phyloP scores from a whole-genome alignment of 371 early-diverging fungal genomes.

The Rhizopus microsporus region DNA sequence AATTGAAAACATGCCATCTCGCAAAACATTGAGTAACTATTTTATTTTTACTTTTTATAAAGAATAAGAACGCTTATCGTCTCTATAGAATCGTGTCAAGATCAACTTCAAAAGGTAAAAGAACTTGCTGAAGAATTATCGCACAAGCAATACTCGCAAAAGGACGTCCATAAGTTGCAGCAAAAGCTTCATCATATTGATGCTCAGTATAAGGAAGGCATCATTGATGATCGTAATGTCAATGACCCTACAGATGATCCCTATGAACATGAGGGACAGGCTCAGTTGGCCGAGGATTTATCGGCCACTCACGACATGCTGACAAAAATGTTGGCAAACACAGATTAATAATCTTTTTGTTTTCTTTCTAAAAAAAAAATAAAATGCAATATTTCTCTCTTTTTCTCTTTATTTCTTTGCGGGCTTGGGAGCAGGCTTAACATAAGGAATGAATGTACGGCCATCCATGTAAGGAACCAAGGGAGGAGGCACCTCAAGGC shows the following conservation, averaged over 20 bases:
- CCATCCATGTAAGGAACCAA: constrained; percentile 95
- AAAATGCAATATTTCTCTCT: neutral
- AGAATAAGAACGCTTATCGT: too few relatives aligned
- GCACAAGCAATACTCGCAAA: constrained; percentile 11
- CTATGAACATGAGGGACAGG: constrained; percentile 34
- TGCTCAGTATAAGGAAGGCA: constrained; percentile 29
- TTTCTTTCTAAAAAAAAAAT: constrained; percentile 3
- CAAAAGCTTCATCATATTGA: constrained; percentile 29
- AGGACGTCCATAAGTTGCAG: constrained; percentile 22
- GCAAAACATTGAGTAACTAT: too few relatives aligned
- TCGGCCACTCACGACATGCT: constrained; percentile 27
- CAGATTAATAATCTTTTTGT: neutral
- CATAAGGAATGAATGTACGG: constrained; percentile 88
- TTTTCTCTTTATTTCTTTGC: constrained; percentile 22
- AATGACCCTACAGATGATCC: constrained; percentile 23
- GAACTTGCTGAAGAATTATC: neutral
- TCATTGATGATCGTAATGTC: constrained; percentile 21
- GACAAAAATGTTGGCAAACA: constrained; percentile 19
- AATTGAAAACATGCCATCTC: too few relatives aligned
- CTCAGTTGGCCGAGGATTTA: constrained; percentile 29
- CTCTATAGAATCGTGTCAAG: too few relatives aligned
- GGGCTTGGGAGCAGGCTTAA: constrained; percentile 49
- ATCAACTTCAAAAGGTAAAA: neutral
- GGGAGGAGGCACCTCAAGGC: constrained; percentile 86
- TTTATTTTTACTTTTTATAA: too few relatives aligned